These are phyloP conservation scores for Annulohypoxylon stygium DNA, from an alignment of 495 filamentous ascomycete species.

Conservation along the genomic window DNA sequence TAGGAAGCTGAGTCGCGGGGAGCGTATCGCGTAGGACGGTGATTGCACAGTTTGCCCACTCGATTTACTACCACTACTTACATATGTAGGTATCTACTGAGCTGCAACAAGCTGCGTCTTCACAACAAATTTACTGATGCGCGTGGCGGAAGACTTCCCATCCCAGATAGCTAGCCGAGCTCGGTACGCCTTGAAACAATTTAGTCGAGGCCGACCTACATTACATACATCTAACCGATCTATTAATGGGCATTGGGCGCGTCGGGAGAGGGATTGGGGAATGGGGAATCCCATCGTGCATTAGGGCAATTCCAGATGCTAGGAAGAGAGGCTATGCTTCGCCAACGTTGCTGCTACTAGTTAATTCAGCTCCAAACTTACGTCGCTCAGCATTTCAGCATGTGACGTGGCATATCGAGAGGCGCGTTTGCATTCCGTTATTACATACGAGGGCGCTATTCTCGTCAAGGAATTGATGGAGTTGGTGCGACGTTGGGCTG, in stretches of 20 bases:
- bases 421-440: background rate
- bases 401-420: background rate
- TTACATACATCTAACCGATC: background rate
- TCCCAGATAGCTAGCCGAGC: background rate
- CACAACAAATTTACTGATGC: background rate
- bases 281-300: background rate
- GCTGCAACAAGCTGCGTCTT: background rate
- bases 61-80: background rate
- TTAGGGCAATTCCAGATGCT: background rate
- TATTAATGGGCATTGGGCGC: background rate
- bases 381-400: background rate
- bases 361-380: background rate
- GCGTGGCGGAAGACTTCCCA: background rate
- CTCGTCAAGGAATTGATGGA: background rate
- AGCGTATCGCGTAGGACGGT: conserved; percentile 1
- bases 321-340: background rate
- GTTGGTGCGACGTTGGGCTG: background rate
- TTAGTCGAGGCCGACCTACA: background rate
- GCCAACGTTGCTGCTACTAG: background rate
- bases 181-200: background rate
- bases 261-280: background rate
- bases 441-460: background rate
- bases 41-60: background rate
- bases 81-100: background rate
- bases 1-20: conserved; percentile 7